Percentiles rank a stretch among this genome's conserved stretches.
Evolutionary conservation across 164 flowering plant species (phyloP).

Genomic region (Berberis vulgaris): DNA sequence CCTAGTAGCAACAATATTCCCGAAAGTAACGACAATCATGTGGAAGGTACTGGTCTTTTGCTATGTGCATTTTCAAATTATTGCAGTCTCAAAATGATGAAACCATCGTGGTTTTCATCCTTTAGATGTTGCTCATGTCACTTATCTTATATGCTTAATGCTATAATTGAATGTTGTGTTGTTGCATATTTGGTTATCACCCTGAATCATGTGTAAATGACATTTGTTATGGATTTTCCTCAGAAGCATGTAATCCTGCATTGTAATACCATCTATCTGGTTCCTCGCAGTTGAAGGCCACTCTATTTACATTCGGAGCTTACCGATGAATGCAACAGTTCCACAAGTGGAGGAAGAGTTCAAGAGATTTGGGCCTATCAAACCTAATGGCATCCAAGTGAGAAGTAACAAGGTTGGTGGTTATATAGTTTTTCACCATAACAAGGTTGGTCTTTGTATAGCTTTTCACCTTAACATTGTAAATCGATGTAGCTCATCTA

Average conservation of each 20-base stretch:
- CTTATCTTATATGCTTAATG: no score
- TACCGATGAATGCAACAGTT: conserved; percentile 41
- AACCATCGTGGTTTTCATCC: not conserved
- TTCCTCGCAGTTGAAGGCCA: conserved; percentile 46
- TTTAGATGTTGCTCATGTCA: not conserved
- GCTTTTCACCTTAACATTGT: no score
- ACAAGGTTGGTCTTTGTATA: no score
- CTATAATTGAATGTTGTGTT: no score
- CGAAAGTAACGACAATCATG: not conserved
- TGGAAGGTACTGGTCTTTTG: not conserved
- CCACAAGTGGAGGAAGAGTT: conserved; percentile 57
- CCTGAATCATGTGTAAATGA: no score
- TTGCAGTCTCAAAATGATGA: not conserved
- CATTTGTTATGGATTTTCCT: not conserved
- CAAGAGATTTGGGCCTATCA: conserved; percentile 77
- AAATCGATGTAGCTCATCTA: no score
- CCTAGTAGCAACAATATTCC: not conserved
- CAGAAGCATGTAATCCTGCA: not conserved
- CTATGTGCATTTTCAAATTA: not conserved
- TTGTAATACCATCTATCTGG: not conserved
- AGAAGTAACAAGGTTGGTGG: conserved; percentile 67
- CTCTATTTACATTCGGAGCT: conserved; percentile 57
- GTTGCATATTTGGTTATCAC: no score
- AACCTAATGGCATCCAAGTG: conserved; percentile 82
- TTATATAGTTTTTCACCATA: not conserved